Conservation (phyloP, 768 basidiomycete genomes). For the Boletus vinaceobasis region DNA sequence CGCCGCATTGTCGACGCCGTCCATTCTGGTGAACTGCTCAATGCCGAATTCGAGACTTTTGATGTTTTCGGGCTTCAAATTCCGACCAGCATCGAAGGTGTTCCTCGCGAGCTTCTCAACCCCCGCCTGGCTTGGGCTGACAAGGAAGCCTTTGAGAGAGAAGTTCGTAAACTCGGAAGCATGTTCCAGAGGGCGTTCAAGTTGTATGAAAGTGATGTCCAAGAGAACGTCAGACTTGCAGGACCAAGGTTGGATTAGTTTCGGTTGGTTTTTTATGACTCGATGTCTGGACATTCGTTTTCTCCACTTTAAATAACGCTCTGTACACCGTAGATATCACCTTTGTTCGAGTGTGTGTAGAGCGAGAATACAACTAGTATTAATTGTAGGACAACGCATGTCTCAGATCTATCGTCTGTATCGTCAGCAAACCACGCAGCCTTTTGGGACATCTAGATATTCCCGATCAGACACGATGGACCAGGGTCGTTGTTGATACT, state of each 20-base stretch:
- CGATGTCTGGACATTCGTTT: background rate
- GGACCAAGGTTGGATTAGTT: conserved; percentile 53
- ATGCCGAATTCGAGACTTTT: conserved; percentile 84
- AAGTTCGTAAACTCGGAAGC: conserved; percentile 80
- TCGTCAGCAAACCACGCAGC: conserved; percentile 24
- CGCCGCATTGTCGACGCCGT: conserved; percentile 98
- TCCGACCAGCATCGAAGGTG: conserved; percentile 78
- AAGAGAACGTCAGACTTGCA: conserved; percentile 73
- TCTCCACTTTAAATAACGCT: background rate
- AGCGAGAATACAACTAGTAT: conserved; percentile 5
- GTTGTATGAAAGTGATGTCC: conserved; percentile 85
- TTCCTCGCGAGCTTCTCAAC: conserved; percentile 89
- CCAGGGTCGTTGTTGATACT: background rate
- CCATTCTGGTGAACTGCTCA: conserved; percentile 87
- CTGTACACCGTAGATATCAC: conserved; percentile 6
- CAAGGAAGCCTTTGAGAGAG: conserved; percentile 85
- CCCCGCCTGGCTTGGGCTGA: conserved; percentile 84
- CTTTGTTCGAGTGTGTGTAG: background rate
- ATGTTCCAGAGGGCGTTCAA: conserved; percentile 97
- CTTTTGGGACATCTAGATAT: background rate
- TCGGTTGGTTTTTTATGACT: background rate
- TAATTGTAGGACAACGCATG: background rate
- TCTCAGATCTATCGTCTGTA: background rate
- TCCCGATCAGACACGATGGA: background rate
- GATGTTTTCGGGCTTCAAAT: conserved; percentile 79